Base-by-base conservation (phyloP, 257 asterid species). In the Fraxinus pennsylvanica region DNA sequence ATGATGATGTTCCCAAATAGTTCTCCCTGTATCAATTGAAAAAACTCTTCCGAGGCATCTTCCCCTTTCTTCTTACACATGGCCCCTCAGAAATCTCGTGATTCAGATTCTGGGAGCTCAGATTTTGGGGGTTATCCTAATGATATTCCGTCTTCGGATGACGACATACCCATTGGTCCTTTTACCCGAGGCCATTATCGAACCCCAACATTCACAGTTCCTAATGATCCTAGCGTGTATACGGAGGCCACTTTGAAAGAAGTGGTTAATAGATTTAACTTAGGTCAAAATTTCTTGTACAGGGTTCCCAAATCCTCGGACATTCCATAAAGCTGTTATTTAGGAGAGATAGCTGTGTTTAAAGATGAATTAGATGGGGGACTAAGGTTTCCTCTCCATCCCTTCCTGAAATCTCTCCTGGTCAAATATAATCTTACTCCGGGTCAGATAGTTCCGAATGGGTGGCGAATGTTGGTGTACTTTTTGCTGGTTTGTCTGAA, bases 291-390 rank as follows among this genome's bases (percentile, higher is more conserved):
- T 57, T 19, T 57, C 66, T 57, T 6, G 29, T 57, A 19, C 66
- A n/a, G 66, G 66, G 66, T 57, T 57, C 66, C 66, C 66, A 57
- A 57, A 57, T n/a, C 66, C 27, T 57, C 66, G 27, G 29, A n/a
- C 27, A 57, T n/a, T 57, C 66, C 66, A 17, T 57, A 29, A 57
- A 57, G 9, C 3, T 57, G 66, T 57, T 17, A 3, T 6, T 22
- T 17, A 57, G 66, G 66, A 57, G 66, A n/a, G 66, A n/a, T n/a
- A 57, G 21, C 66, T n/a, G 66, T 57, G 29, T 57, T n/a, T 8
- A 57, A 19, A 21, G 66, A n/a, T n/a, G 27, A 57, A n/a, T 57
- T 57, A n/a, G 27, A 57, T 5, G 66, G 66, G 29, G 66, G 29
- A n/a, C 66, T 57, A 17, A 57, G 66, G 29, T 57, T 57, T 57